A percentile compares a stretch with the other conserved stretches of the same genome.
These are phyloP conservation scores for Geotrichum candidum DNA, from an alignment of 1,139 yeast genomes.

Conservation along the genomic window DNA sequence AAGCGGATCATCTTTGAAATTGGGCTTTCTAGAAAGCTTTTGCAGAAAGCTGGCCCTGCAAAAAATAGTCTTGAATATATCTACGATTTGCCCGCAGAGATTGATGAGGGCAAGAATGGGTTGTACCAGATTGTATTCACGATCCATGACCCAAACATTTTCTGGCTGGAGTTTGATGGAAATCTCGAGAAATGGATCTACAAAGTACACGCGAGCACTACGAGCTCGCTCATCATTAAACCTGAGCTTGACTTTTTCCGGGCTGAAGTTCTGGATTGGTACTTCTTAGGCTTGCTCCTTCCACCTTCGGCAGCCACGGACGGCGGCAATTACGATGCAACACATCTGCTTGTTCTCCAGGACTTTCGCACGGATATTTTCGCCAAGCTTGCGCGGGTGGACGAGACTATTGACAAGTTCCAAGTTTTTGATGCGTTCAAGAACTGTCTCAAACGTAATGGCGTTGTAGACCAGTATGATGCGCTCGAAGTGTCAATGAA, in stretches of 20 bases:
- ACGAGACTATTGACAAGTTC: neutral
- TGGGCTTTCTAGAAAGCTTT: neutral
- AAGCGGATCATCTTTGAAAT: neutral
- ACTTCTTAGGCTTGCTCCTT: neutral
- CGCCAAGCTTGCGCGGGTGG: neutral
- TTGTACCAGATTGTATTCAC: neutral
- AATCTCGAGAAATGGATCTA: neutral
- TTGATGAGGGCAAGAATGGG: neutral
- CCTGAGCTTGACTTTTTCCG: slow-evolving; percentile 1
- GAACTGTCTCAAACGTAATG: neutral
- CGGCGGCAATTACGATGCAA: neutral
- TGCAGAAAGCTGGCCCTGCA: neutral
- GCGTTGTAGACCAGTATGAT: neutral
- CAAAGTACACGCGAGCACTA: neutral
- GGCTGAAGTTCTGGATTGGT: neutral
- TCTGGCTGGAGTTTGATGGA: neutral
- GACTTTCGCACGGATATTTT: slow-evolving; percentile 1
- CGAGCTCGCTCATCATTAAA: neutral
- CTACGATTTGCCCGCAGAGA: neutral
- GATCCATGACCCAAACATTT: neutral
- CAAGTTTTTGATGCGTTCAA: slow-evolving; percentile 1
- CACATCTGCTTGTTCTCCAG: neutral
- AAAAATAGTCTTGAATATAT: neutral
- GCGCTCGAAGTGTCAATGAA: neutral
- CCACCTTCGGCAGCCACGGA: neutral